Evolutionary conservation across 1,284 basidiomycete genomes (phyloP), one percentile per base, ranked within the genome.

Genomic region (Tetrapyrgos nigripes): DNA sequence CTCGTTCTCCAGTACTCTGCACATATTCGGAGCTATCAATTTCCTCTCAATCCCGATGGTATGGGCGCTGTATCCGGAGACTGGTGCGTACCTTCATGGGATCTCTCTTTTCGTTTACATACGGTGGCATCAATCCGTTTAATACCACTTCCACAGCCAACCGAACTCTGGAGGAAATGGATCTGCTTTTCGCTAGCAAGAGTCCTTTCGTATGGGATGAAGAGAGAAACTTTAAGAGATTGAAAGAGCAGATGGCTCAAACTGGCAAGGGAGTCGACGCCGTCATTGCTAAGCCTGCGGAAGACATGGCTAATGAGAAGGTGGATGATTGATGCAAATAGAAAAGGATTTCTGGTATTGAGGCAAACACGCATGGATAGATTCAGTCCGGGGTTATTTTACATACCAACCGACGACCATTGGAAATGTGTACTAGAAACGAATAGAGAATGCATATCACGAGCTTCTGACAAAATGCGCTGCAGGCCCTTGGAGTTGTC

Each of bases 101-200:
- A 21, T 10, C 14, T 64, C 53, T 21, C 57, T 50, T 19, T 33
- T 14, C 13, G 5, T 40, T 51, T 27, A 6, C 50, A n/a, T 31
- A 40, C 26, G 6, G 26, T 21, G 35, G 23, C 24, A 14, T 14
- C n/a, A n/a, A n/a, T n/a, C n/a, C n/a, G n/a, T n/a, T n/a, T n/a
- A n/a, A n/a, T n/a, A n/a, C 24, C 23, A 11, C 19, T 1, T 44
- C 17, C 44, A 64, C 79, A 14, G 80, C 82, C 48, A 82, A 83
- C 62, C 72, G 81, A 24, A 80, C 82, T 21, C 72, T 83, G 14
- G 83, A 84, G 66, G 81, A 83, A 69, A 79, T 83, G 68, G 80
- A 81, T 65, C 70, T 78, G 49, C 68, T 82, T 57, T 82, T 82
- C 64, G 76, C 79, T 62, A 77, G 76, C 63, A 71, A 76, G 52